Conservation (phyloP, 371 early-diverging fungal species). For the Fennellomyces sp. region DNA sequence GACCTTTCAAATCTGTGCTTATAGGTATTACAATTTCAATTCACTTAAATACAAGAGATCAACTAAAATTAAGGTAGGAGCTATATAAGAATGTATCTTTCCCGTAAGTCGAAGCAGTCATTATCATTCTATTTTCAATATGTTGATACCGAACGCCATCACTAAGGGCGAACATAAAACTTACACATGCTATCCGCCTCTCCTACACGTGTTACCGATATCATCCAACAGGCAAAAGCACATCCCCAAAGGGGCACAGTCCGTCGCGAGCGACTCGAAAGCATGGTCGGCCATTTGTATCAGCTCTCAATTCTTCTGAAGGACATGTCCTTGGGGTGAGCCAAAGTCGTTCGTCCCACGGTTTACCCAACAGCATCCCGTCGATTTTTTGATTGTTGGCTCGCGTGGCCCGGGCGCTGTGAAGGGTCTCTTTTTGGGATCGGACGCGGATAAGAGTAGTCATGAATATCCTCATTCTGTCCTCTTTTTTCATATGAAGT, state of each 20-base stretch:
- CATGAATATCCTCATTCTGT: conserved; percentile 55
- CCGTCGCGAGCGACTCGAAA: conserved; percentile 32
- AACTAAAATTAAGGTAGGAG: too few species aligned
- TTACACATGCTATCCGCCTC: conserved; percentile 19
- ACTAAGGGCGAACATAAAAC: background rate
- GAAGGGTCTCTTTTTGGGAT: conserved; percentile 53
- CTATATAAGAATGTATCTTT: too few species aligned
- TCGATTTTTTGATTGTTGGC: conserved; percentile 51
- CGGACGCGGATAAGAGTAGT: conserved; percentile 49
- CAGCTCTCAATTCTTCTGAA: conserved; percentile 37
- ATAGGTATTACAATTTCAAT: too few species aligned
- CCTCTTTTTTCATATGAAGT: conserved; percentile 49
- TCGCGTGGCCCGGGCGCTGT: conserved; percentile 51
- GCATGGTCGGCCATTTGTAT: conserved; percentile 30
- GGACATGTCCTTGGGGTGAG: conserved; percentile 52
- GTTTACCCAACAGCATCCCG: conserved; percentile 42
- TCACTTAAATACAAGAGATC: too few species aligned
- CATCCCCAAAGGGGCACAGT: conserved; percentile 29
- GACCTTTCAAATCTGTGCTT: too few species aligned
- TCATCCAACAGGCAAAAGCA: conserved; percentile 24
- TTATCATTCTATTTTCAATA: conserved; percentile 42
- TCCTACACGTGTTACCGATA: conserved; percentile 24
- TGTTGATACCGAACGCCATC: conserved; percentile 9
- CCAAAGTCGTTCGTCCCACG: conserved; percentile 41
- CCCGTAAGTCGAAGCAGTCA: conserved; percentile 44